Base-by-base conservation (phyloP, 2,329 filamentous ascomycete species). In the Elsinoe fawcettii region DNA sequence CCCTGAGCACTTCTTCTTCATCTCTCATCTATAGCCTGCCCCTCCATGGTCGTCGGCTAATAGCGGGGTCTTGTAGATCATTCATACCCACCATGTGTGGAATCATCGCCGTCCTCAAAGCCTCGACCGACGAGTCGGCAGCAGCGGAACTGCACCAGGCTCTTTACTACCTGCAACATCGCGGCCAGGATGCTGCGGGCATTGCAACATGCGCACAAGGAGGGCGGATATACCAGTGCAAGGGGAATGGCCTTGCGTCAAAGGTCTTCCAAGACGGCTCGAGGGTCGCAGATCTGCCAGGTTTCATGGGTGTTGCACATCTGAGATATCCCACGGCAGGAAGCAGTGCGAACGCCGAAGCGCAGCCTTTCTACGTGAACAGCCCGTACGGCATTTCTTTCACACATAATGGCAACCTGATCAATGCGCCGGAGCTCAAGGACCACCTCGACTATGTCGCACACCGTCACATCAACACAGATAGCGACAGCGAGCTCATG, bases 361-460 rank as follows among this genome's bases (percentile, higher is more conserved):
- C 89, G 9, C 90, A 96, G 72, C 91, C 91, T 0, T 95, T 96
- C 72, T 96, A 93, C 69, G 89, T 93, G 66, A 95, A 95, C 75
- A 78, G 75, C 61, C 89, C 88, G 1, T 93, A 90, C 68, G 90
- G 90, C 49, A 86, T 95, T 65, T 87, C 81, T 66, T 81, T 93
- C 69, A 81, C 85, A 20, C 86, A 93, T 73, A 96, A 96, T 67
- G 90, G 91, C 60, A 96, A 96, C 73, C 77, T 96, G 47, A 88
- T 95, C 75, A 90, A 95, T 67, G 82, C 85, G 4, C 78, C 79
- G 1, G 83, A 87, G 55, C 76, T 95, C 49, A 83, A 81, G 69
- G 73, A 77, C 60, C 88, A 84, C 67, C 77, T 95, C 51, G 89
- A 95, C 66, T 76, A 84, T 62, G 86, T 88, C 63, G 88, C 87